Conservation (phyloP, 352 stramenopile genomes). For the Globisporangium carolinianum region DNA sequence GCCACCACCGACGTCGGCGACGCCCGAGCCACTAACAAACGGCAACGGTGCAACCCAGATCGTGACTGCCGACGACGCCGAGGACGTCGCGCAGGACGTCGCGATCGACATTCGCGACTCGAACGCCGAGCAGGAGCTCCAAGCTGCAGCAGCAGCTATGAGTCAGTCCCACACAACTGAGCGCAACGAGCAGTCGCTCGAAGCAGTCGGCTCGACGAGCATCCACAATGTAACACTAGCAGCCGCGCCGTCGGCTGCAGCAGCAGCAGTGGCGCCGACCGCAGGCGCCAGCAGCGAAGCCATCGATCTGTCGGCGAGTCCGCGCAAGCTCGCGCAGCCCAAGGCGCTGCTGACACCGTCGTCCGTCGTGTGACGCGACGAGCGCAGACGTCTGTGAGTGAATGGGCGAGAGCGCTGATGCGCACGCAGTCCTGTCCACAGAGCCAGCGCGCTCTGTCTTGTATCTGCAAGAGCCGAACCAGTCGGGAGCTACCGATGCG, state of each 20-base stretch:
- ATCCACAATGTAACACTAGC: slow-evolving; percentile 51
- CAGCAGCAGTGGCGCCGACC: background rate
- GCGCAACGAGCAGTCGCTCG: slow-evolving; percentile 14
- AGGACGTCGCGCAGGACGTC: slow-evolving; percentile 9
- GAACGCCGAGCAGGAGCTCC: slow-evolving; percentile 9
- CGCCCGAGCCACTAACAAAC: slow-evolving; percentile 2
- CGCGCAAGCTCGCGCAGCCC: slow-evolving; percentile 37
- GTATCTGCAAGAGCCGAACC: too few species aligned
- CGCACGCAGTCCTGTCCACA: background rate
- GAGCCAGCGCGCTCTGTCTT: too few species aligned
- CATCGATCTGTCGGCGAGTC: slow-evolving; percentile 25
- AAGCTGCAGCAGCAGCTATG: slow-evolving; percentile 1
- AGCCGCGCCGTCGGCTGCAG: slow-evolving; percentile 6
- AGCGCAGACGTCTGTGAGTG: background rate
- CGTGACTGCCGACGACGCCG: background rate
- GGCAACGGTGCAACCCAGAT: background rate
- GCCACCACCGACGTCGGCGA: slow-evolving; percentile 7
- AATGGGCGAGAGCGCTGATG: background rate
- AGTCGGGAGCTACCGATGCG: too few species aligned
- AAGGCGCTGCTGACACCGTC: slow-evolving; percentile 45
- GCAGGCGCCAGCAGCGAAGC: slow-evolving; percentile 15
- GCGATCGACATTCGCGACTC: slow-evolving; percentile 35
- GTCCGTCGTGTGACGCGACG: slow-evolving; percentile 37
- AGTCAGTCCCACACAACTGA: background rate
- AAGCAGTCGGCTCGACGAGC: slow-evolving; percentile 29